Base-by-base conservation (phyloP, 192 early-diverging fungal species). In the Chytriomyces confervae region DNA sequence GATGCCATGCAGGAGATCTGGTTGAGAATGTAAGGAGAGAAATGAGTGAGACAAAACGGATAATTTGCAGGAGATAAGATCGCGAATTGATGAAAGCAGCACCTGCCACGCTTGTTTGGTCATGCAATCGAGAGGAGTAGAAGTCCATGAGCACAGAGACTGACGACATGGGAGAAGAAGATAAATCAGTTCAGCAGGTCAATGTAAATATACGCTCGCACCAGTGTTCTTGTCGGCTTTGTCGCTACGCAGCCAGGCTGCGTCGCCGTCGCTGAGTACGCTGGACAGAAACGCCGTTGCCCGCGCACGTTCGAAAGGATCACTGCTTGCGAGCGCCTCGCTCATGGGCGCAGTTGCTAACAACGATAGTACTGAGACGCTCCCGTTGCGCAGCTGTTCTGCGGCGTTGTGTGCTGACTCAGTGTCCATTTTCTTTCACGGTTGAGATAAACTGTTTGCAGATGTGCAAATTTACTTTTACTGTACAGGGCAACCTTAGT, bases 271-370 rank as follows among this genome's bases (percentile, higher is more conserved):
- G 23, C 62, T 69, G 11, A 81, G 61, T 9, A 81, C 45, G 36
- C n/a, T n/a, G 43, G 53, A 78, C 7, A 57, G 48, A 36, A 64
- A 43, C 44, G 23, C 7, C 36, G 44, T 82, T 87, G 95, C 97
- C 86, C 92, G 92, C 48, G 94, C 92, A 71, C 97, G 92, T 46
- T 91, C 87, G 71, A 91, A 92, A n/a, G 92, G 91, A 64, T 97
- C 96, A 9, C 91, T 87, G 80, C 86, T 91, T 5, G 94, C 95
- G 66, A 97, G 80, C 61, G 91, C 89, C 47, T 89, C 84, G 1
- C 92, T 93, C 24, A 96, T 36, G 36, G 36, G 36, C 36, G 36
- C 36, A 36, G 0, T 36, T 36, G 36, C 36, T 36, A 36, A 36
- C 36, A 36, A 36, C 36, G 36, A 36, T 36, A 36, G 36, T 36